These are phyloP conservation scores for Protomyces inouyei DNA, from an alignment of 1,139 yeast genomes.

Conservation along the genomic window DNA sequence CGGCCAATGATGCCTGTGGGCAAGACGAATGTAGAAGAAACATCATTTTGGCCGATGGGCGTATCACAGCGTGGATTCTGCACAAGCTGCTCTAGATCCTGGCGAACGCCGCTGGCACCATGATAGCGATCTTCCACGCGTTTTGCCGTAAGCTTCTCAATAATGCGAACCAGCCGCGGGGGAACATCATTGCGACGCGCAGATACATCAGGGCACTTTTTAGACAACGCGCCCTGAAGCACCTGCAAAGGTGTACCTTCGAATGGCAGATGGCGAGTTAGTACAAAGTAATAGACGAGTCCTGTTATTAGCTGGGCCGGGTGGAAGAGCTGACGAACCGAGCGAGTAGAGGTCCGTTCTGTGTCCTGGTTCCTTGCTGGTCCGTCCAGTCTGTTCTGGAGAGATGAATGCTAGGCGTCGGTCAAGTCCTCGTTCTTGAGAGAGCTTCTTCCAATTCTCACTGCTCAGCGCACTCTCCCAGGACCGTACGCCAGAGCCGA, in stretches of 20 bases:
- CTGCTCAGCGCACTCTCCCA: constrained; percentile 20
- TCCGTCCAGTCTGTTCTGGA: constrained; percentile 34
- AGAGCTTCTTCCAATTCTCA: constrained; percentile 22
- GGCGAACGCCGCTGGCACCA: constrained; percentile 30
- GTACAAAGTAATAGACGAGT: constrained; percentile 30
- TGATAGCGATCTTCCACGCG: constrained; percentile 28
- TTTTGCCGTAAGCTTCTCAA: constrained; percentile 32
- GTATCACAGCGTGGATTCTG: constrained; percentile 11
- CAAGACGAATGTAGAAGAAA: constrained; percentile 29
- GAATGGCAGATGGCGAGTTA: constrained; percentile 31
- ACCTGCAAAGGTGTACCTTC: constrained; percentile 32
- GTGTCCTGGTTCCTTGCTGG: constrained; percentile 29
- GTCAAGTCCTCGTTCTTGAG: constrained; percentile 16
- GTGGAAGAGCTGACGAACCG: constrained; percentile 16
- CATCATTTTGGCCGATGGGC: constrained; percentile 30
- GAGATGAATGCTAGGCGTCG: constrained; percentile 30
- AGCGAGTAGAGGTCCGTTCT: constrained; percentile 33
- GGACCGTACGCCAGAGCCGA: constrained; percentile 29
- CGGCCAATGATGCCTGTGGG: constrained; percentile 31
- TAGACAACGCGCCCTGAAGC: constrained; percentile 31
- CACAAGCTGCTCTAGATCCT: constrained; percentile 21
- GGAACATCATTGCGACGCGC: constrained; percentile 32
- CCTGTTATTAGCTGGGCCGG: neutral
- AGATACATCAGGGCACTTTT: constrained; percentile 31
- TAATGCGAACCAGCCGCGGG: constrained; percentile 24